Evolutionary conservation across 148 eudicot genomes (phyloP).

Genomic region (Rhododendron vialii): DNA sequence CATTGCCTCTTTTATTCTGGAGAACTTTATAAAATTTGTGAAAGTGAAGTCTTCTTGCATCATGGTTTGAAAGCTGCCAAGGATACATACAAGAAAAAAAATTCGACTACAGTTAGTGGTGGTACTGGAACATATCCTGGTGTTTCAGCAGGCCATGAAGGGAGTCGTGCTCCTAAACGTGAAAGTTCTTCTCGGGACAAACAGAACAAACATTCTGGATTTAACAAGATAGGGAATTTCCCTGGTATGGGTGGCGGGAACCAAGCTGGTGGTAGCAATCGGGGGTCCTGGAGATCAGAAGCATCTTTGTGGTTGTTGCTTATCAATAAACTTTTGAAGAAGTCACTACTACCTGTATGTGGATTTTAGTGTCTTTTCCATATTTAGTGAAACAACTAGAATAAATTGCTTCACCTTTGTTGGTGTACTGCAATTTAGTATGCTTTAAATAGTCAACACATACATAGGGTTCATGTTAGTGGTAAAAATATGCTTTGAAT

Average conservation of each 20-base stretch:
- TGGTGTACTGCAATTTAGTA: neutral
- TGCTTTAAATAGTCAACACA: neutral
- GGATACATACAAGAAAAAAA: conserved; percentile 72
- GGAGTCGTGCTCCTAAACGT: conserved; percentile 51
- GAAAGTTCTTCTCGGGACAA: conserved; percentile 50
- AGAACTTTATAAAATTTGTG: conserved; percentile 86
- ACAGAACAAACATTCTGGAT: conserved; percentile 73
- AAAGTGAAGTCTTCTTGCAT: conserved; percentile 54
- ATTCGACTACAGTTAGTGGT: conserved; percentile 32
- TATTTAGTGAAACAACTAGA: neutral
- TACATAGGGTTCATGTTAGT: neutral
- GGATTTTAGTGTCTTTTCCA: conserved; percentile 2
- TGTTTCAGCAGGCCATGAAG: conserved; percentile 48
- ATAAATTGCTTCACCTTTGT: neutral
- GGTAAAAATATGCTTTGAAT: neutral
- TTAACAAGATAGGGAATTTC: conserved; percentile 42
- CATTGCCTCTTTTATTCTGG: conserved; percentile 91
- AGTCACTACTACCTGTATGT: conserved; percentile 85
- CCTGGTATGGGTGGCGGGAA: conserved; percentile 46
- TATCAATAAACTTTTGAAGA: conserved; percentile 75
- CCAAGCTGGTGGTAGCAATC: conserved; percentile 38
- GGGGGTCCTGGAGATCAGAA: conserved; percentile 75
- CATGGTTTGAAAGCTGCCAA: conserved; percentile 85
- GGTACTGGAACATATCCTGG: conserved; percentile 46
- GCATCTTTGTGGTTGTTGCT: conserved; percentile 72